A percentile compares a stretch with the other conserved stretches of the same genome.
Evolutionary conservation across 345 rosid genomes (phyloP).

Genomic region (Ceriops decandra): DNA sequence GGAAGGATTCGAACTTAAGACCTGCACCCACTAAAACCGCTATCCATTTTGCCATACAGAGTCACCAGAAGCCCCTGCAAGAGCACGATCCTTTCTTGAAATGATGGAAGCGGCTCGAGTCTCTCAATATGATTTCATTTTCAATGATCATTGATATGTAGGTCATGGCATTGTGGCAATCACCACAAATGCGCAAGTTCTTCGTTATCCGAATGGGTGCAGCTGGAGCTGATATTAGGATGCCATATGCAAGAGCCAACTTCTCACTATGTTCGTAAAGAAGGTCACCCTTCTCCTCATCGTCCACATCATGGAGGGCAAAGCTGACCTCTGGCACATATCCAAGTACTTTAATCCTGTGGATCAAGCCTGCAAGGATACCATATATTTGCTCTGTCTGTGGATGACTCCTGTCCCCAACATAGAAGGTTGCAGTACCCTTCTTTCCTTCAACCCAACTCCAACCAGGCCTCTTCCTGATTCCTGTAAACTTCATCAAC

Average conservation of each 20-base stretch:
- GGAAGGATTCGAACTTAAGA: no score
- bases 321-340: slow-evolving; percentile 74
- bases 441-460: slow-evolving; percentile 82
- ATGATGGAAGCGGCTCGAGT: slow-evolving; percentile 89
- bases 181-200: slow-evolving; percentile 77
- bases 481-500: slow-evolving; percentile 59
- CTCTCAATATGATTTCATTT: slow-evolving; percentile 75
- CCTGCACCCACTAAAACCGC: no score
- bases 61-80: slow-evolving; percentile 79
- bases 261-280: slow-evolving; percentile 80
- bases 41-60: no score
- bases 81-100: slow-evolving; percentile 77
- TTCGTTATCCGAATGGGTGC: slow-evolving; percentile 67
- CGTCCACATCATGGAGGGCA: slow-evolving; percentile 88
- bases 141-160: slow-evolving; percentile 63
- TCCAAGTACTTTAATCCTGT: slow-evolving; percentile 62
- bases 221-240: slow-evolving; percentile 53
- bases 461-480: slow-evolving; percentile 80
- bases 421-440: slow-evolving; percentile 71
- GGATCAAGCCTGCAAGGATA: slow-evolving; percentile 50
- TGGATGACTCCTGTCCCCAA: slow-evolving; percentile 69
- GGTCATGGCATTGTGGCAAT: slow-evolving; percentile 70
- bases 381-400: slow-evolving; percentile 46
- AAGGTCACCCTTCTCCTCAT: slow-evolving; percentile 82
- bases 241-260: slow-evolving; percentile 75